Conservation (phyloP, 2,329 filamentous ascomycete species). For the Lasiodiplodia sp. region DNA sequence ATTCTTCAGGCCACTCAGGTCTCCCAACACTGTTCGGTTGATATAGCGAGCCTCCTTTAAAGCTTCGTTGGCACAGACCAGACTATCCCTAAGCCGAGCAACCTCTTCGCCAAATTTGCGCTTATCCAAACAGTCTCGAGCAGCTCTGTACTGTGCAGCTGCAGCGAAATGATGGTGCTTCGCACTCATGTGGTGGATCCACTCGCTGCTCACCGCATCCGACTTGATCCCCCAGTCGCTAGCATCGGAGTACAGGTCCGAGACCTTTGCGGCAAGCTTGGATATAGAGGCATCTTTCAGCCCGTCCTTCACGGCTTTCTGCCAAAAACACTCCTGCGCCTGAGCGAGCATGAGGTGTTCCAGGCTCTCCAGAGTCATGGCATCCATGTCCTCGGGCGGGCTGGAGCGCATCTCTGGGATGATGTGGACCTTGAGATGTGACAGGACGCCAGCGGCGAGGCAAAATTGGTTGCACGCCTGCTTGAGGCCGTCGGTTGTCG, state of each 20-base stretch:
- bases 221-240: conserved; percentile 88
- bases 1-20: conserved; percentile 82
- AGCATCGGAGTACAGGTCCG: conserved; percentile 85
- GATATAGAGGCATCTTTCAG: conserved; percentile 93
- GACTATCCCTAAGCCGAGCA: conserved; percentile 80
- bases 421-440: conserved; percentile 76
- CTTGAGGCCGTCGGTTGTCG: conserved; percentile 82
- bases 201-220: conserved; percentile 87
- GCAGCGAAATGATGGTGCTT: conserved; percentile 98
- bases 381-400: conserved; percentile 95
- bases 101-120: conserved; percentile 95
- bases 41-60: conserved; percentile 84
- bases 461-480: conserved; percentile 90
- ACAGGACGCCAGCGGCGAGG: conserved; percentile 82
- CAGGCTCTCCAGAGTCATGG: conserved; percentile 81
- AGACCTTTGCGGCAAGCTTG: conserved; percentile 88
- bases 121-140: conserved; percentile 91
- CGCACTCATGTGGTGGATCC: conserved; percentile 97
- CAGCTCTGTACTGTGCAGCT: conserved; percentile 90
- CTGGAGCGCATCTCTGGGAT: conserved; percentile 83
- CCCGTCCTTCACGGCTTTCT: conserved; percentile 92
- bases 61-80: conserved; percentile 83
- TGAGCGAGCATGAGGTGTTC: conserved; percentile 87
- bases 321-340: conserved; percentile 97
- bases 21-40: conserved; percentile 80